Percentiles rank a stretch among this genome's conserved stretches.
Conservation (phyloP, 305 asterid species). For the Plantago coronopus region DNA sequence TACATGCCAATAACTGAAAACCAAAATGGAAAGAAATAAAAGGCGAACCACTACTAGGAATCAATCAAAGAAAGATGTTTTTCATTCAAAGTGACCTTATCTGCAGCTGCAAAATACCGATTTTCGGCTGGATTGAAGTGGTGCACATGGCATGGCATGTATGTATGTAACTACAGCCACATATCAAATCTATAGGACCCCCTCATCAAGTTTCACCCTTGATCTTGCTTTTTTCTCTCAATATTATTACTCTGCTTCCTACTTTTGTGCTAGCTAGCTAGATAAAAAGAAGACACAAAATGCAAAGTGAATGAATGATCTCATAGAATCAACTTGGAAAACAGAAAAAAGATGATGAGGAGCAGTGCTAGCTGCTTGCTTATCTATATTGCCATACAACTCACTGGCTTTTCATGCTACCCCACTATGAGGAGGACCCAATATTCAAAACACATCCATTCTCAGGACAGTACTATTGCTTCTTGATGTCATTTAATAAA, state of each 20-base stretch:
- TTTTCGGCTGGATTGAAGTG: background rate
- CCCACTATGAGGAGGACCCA: slow-evolving; percentile 30
- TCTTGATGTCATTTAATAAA: too few species aligned
- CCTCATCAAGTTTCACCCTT: slow-evolving; percentile 4
- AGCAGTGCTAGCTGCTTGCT: slow-evolving; percentile 31
- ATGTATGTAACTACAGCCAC: background rate
- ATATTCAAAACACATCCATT: too few species aligned
- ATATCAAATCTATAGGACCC: background rate
- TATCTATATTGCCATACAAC: slow-evolving; percentile 34
- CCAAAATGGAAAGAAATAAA: background rate
- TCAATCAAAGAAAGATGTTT: background rate
- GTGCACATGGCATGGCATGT: slow-evolving; percentile 7
- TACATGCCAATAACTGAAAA: too few species aligned
- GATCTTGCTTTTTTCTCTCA: background rate
- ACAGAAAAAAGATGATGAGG: slow-evolving; percentile 22
- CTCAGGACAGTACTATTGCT: too few species aligned
- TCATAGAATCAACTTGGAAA: slow-evolving; percentile 21
- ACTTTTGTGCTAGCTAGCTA: background rate
- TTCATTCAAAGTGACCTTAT: slow-evolving; percentile 1
- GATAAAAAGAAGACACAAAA: slow-evolving; percentile 14
- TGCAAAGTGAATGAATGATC: slow-evolving; percentile 26
- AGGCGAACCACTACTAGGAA: background rate
- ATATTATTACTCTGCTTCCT: slow-evolving; percentile 13
- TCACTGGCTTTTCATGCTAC: slow-evolving; percentile 35
- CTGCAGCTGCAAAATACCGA: background rate